Base-by-base conservation (phyloP, 2,329 filamentous ascomycete genomes). In the Sordariomycetes sp. region DNA sequence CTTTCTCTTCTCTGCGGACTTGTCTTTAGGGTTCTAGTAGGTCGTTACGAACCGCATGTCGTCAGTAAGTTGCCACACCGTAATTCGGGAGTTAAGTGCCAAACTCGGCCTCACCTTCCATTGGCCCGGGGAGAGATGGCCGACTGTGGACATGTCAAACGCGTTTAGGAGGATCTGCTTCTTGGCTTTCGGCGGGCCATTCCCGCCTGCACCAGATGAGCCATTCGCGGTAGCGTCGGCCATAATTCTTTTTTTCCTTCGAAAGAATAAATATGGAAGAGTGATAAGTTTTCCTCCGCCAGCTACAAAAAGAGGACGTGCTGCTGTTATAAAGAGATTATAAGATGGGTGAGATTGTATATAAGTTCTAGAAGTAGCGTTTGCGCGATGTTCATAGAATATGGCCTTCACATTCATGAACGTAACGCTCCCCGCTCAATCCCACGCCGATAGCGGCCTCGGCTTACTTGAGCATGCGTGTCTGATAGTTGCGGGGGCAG, bases 111-210 rank as follows among this genome's bases (percentile, higher is more conserved):
- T 53, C 25, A 58, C 55, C 55, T 60, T 60, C 85, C 84, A 87
- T 70, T 87, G 83, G 0, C 84, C 84, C 1, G 83, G 82, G 0
- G 80, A 83, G 37, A 87, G 66, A 65, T 87, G 84, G 2, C 83
- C 83, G 6, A 86, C 76, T 0, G 82, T 85, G 2, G 76, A 82
- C 82, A 86, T 86, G 60, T 86, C 83, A 62, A 86, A 86, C 2
- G 82, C 83, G 70, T 86, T 86, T 53, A 86, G 71, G 6, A 86
- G 65, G 16, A 86, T 84, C 22, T 59, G 58, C 48, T 60, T 60
- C 50, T 58, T 58, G 11, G 20, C 22, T 20, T 18, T 16, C 5
- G 35, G 16, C 24, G 54, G n/a, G 54, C 54, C 54, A 55, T 48
- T 55, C n/a, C 20, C 10, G 12, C 34, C 35, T 8, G 20, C 54